Evolutionary conservation across 306 rosid genomes (phyloP).

Genomic region (Fagus crenata): DNA sequence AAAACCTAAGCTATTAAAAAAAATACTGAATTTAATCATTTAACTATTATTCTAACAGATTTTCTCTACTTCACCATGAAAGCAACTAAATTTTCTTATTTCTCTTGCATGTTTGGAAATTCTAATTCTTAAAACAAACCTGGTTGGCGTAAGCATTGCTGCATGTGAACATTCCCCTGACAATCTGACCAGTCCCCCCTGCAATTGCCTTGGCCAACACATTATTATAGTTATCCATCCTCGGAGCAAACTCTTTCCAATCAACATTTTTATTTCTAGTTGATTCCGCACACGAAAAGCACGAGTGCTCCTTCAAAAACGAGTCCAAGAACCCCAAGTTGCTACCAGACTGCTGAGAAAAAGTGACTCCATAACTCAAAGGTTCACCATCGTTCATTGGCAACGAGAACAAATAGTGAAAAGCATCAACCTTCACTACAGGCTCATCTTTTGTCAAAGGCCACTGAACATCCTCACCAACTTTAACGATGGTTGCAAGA

Average conservation of each 20-base stretch:
- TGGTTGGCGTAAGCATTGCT: slow-evolving; percentile 91
- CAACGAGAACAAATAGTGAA: slow-evolving; percentile 71
- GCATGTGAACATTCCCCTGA: slow-evolving; percentile 81
- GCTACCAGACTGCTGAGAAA: slow-evolving; percentile 44
- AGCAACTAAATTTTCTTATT: not conserved
- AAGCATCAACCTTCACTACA: slow-evolving; percentile 70
- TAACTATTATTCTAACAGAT: too few relatives aligned
- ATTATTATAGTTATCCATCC: slow-evolving; percentile 73
- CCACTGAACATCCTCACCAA: slow-evolving; percentile 79
- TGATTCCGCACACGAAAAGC: slow-evolving; percentile 57
- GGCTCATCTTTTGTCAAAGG: slow-evolving; percentile 98
- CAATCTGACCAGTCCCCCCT: slow-evolving; percentile 90
- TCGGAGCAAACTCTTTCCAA: slow-evolving; percentile 96
- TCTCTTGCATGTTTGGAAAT: not conserved
- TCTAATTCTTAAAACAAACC: slow-evolving; percentile 41
- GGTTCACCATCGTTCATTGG: slow-evolving; percentile 80
- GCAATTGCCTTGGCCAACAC: slow-evolving; percentile 81
- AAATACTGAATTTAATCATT: too few relatives aligned
- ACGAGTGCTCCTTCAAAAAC: slow-evolving; percentile 62
- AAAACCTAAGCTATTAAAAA: too few relatives aligned
- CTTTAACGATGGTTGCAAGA: slow-evolving; percentile 72
- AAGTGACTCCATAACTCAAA: slow-evolving; percentile 85
- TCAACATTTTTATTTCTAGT: slow-evolving; percentile 52
- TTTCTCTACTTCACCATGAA: not conserved
- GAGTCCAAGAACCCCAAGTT: slow-evolving; percentile 58